These are phyloP conservation scores for Ustilago cynodontis DNA, from an alignment of 1,284 basidiomycete genomes.

Conservation along the genomic window DNA sequence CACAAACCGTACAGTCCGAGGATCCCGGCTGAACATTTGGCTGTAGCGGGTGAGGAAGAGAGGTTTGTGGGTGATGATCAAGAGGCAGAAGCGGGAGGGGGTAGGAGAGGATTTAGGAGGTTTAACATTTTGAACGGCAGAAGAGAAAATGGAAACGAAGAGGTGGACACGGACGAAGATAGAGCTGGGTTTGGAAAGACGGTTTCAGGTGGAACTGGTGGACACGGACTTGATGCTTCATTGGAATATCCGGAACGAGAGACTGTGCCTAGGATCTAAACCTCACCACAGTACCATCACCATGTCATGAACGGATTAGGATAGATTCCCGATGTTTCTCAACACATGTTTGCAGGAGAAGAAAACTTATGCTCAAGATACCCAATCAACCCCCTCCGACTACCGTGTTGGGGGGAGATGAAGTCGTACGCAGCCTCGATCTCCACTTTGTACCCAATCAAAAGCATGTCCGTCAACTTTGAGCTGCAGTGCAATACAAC, in stretches of 20 bases:
- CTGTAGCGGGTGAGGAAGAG: constrained; percentile 6
- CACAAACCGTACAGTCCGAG: constrained; percentile 58
- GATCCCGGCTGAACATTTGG: constrained; percentile 40
- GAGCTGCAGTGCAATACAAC: constrained; percentile 2
- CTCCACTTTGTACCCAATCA: constrained; percentile 55
- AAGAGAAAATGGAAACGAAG: background rate
- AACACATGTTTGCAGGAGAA: too few relatives aligned
- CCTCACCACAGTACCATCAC: background rate
- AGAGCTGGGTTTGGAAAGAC: constrained; percentile 10
- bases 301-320: background rate
- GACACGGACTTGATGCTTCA: constrained; percentile 9
- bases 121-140: constrained; percentile 9
- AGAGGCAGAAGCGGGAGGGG: background rate
- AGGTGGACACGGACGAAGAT: background rate
- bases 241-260: constrained; percentile 42
- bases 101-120: constrained; percentile 6
- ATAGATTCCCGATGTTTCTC: background rate
- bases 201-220: background rate
- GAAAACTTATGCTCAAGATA: constrained; percentile 33
- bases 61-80: background rate
- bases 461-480: constrained; percentile 43
- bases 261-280: constrained; percentile 33
- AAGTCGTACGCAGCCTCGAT: constrained; percentile 51
- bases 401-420: background rate
- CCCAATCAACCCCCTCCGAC: constrained; percentile 6